phyloP scores from a whole-genome alignment of 2,329 filamentous ascomycete species.

The Ophiostoma triangulosporum region DNA sequence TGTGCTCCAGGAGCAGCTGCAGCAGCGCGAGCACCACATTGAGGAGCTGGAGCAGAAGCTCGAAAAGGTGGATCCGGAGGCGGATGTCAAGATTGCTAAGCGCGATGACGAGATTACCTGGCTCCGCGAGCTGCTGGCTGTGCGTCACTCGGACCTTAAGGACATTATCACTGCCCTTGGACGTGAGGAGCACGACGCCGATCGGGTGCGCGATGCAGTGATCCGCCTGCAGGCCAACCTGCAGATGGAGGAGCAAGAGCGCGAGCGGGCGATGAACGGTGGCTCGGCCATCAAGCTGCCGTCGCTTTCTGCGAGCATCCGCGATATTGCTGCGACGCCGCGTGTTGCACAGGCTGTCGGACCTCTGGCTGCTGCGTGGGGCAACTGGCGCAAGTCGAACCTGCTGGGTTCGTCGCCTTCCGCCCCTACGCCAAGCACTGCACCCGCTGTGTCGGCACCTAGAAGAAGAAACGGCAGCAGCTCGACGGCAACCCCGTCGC shows the following conservation, averaged over 20 bases:
- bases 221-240: constrained; percentile 89
- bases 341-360: constrained; percentile 73
- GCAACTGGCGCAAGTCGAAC: constrained; percentile 60
- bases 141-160: constrained; percentile 79
- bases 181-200: constrained; percentile 60
- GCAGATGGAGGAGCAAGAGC: constrained; percentile 96
- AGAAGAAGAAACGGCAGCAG: constrained; percentile 19
- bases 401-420: constrained; percentile 36
- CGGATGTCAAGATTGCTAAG: constrained; percentile 71
- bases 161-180: constrained; percentile 78
- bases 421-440: constrained; percentile 27
- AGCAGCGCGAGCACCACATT: constrained; percentile 81
- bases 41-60: constrained; percentile 71
- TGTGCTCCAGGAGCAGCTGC: constrained; percentile 90
- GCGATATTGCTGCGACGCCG: constrained; percentile 63
- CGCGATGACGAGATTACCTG: constrained; percentile 88
- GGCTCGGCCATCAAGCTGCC: constrained; percentile 55
- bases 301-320: constrained; percentile 53
- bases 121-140: constrained; percentile 84
- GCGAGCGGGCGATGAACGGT: constrained; percentile 67
- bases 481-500: constrained; percentile 42
- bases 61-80: constrained; percentile 58
- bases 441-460: not conserved
- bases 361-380: constrained; percentile 77
- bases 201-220: constrained; percentile 73